phyloP scores from a whole-genome alignment of 768 basidiomycete species.

The Agaricus subrufescens region DNA sequence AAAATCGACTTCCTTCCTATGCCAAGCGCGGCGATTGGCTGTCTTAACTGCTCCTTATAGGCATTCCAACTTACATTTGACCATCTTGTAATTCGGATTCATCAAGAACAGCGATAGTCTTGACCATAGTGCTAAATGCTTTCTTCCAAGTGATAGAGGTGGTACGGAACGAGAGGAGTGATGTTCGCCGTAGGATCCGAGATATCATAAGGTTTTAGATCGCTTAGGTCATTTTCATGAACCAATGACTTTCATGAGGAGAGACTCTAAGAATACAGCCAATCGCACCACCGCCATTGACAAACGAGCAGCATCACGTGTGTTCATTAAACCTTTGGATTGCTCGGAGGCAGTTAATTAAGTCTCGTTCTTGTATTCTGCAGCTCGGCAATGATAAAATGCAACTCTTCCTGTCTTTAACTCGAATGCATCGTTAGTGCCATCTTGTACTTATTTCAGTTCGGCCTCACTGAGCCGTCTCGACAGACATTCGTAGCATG shows the following conservation, averaged over 20 bases:
- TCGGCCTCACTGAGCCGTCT: background rate
- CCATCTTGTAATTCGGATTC: slow-evolving; percentile 59
- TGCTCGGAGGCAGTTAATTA: no score
- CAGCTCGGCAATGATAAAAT: background rate
- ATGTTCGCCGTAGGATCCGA: background rate
- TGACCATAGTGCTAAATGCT: slow-evolving; percentile 28
- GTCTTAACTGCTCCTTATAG: background rate
- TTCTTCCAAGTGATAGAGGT: background rate
- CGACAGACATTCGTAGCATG: slow-evolving; percentile 38
- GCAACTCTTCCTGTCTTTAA: slow-evolving; percentile 28
- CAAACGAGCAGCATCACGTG: slow-evolving; percentile 5
- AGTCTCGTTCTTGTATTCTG: no score
- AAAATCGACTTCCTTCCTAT: slow-evolving; percentile 81
- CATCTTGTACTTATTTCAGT: background rate
- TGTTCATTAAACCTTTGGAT: no score
- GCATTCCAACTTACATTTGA: slow-evolving; percentile 41
- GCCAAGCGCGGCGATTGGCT: background rate
- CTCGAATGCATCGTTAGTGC: slow-evolving; percentile 38
- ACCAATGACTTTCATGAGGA: background rate
- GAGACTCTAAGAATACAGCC: background rate
- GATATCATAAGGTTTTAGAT: slow-evolving; percentile 1
- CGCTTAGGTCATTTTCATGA: background rate
- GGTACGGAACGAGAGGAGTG: background rate
- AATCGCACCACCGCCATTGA: slow-evolving; percentile 10
- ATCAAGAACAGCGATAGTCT: slow-evolving; percentile 54